Base-by-base conservation (phyloP, 306 rosid species). In the Biancaea sappan region DNA sequence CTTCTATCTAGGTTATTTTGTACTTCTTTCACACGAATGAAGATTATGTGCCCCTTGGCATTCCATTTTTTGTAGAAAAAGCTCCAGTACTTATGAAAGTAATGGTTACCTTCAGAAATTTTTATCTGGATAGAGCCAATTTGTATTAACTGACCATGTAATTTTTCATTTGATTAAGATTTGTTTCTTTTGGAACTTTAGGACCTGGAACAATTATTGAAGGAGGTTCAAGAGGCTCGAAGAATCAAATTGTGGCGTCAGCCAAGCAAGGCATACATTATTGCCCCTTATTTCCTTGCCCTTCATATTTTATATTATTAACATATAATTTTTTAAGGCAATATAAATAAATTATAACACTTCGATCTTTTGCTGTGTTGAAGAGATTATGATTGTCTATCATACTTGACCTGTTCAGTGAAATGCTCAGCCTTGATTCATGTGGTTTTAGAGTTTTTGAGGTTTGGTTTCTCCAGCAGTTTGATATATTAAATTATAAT, bases 221-320 rank as follows among this genome's bases (percentile, higher is more conserved):
- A n/a, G n/a, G n/a, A n/a, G n/a, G n/a, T n/a, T n/a, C n/a, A n/a
- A n/a, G n/a, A n/a, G n/a, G n/a, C n/a, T 79, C 86, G 94, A 69
- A 83, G 97, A 73, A 91, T 91, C 75, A 91, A 87, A 80, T 87
- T 91, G 97, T 87, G 89, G 81, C 97, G 89, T 83, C 92, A 89
- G 79, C 97, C 97, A 38, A 91, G 97, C 92, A 91, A 87, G 95
- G 97, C 89, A 61, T 65, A 35, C 28, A 22, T 59, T 66, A 28
- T 50, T 54, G 54, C 62, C 43, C 21, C 4, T 41, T 63, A 21
- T 71, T 53, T 47, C 51, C 66, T 32, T 31, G 40, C 59, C 31
- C 50, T 21, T 43, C 29, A 25, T 68, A 76, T 53, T 29, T 72
- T 43, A 38, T 62, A 61, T 9, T 41, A 51, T 68, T 25, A 43